These are phyloP conservation scores for Boechera retrofracta DNA, from an alignment of 345 rosid genomes.

Conservation along the genomic window DNA sequence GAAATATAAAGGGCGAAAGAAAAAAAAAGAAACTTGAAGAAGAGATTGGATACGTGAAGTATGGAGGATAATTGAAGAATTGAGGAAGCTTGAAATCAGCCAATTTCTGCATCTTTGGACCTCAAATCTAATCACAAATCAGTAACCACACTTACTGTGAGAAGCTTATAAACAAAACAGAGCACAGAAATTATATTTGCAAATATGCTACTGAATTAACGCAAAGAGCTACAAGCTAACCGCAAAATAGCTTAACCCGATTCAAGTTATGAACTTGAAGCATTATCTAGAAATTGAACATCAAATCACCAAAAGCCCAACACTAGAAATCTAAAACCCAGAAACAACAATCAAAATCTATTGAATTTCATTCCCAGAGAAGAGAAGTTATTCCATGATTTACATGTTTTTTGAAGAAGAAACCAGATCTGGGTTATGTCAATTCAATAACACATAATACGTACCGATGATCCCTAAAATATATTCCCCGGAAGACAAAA, in stretches of 20 bases:
- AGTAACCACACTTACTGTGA: not conserved
- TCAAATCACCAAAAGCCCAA: not conserved
- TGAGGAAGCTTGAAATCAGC: constrained; percentile 93
- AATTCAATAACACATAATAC: not conserved
- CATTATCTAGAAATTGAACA: not conserved
- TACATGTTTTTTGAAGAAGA: not conserved
- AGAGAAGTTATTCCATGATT: too few relatives aligned
- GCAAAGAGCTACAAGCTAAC: not conserved
- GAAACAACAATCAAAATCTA: not conserved
- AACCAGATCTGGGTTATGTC: constrained; percentile 13
- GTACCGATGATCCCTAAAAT: not conserved
- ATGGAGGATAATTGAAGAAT: constrained; percentile 95
- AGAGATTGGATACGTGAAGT: constrained; percentile 75
- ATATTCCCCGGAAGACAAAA: not conserved
- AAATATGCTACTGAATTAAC: constrained; percentile 3
- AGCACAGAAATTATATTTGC: not conserved
- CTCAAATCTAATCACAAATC: constrained; percentile 16
- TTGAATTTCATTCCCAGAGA: not conserved
- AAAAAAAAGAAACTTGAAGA: not conserved
- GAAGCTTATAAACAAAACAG: constrained; percentile 8
- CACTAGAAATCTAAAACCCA: not conserved
- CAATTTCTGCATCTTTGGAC: constrained; percentile 70
- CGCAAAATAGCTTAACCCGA: not conserved
- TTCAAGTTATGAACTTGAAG: not conserved
- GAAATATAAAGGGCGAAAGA: not conserved